Evolutionary conservation across 176 grass and related monocot species (phyloP).

Genomic region (Guadua angustifolia): DNA sequence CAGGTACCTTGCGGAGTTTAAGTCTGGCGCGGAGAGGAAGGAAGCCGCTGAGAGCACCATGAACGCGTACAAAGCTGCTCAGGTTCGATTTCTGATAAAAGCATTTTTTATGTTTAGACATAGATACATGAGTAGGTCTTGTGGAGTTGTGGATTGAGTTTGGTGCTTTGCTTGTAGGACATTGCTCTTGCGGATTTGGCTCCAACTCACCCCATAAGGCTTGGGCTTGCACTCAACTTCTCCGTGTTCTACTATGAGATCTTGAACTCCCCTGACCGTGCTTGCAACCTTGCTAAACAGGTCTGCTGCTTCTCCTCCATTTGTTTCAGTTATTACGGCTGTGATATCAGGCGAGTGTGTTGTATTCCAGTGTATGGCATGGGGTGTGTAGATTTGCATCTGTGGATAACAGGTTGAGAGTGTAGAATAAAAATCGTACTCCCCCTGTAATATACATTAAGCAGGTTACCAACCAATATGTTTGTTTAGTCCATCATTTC

Average conservation of each 20-base stretch:
- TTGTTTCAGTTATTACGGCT: not conserved
- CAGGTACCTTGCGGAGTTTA: conserved; percentile 87
- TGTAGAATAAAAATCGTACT: not conserved
- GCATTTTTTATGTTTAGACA: not conserved
- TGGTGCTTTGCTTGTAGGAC: conserved; percentile 51
- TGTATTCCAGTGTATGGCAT: not conserved
- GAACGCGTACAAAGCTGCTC: conserved; percentile 83
- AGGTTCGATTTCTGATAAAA: conserved; percentile 44
- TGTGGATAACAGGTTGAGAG: not conserved
- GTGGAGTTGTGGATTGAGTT: not conserved
- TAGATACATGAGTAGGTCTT: not conserved
- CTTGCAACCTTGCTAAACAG: conserved; percentile 85
- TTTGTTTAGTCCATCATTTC: not conserved
- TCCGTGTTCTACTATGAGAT: conserved; percentile 95
- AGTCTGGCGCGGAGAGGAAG: conserved; percentile 70
- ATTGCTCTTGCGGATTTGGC: conserved; percentile 76
- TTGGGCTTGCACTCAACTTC: conserved; percentile 91
- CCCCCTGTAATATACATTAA: not conserved
- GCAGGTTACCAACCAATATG: not conserved
- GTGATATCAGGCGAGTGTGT: not conserved
- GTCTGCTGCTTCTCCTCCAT: conserved; percentile 35
- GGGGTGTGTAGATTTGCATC: not conserved
- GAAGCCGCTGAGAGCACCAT: conserved; percentile 82
- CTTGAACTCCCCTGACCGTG: conserved; percentile 82
- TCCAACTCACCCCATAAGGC: conserved; percentile 85